Evolutionary conservation across 2,329 filamentous ascomycete species (phyloP).

Genomic region (Coniella vitis): DNA sequence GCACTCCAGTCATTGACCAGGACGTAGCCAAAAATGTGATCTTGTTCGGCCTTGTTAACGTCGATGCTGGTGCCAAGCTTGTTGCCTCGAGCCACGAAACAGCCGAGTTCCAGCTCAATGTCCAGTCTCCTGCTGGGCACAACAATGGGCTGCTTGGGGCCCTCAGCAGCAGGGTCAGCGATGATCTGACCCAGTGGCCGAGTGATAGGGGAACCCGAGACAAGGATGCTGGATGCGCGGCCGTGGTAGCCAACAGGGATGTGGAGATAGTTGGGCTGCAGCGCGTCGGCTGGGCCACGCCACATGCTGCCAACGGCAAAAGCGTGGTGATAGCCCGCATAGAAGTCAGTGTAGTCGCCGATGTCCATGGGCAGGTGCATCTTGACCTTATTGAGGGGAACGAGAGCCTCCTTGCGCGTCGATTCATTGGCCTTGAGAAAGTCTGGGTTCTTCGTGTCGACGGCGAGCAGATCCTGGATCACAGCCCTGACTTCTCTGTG

Average conservation of each 20-base stretch:
- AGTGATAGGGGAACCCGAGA: conserved; percentile 66
- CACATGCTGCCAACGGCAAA: conserved; percentile 63
- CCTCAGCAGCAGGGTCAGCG: conserved; percentile 50
- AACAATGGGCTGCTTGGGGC: conserved; percentile 55
- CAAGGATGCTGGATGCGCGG: conserved; percentile 66
- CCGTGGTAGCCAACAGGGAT: conserved; percentile 79
- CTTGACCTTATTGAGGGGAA: conserved; percentile 52
- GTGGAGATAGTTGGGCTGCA: conserved; percentile 77
- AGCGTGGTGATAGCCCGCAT: conserved; percentile 72
- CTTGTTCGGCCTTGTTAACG: conserved; percentile 54
- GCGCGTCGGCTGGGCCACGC: conserved; percentile 62
- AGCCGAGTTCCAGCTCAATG: conserved; percentile 74
- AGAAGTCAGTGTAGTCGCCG: conserved; percentile 83
- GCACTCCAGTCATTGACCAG: conserved; percentile 86
- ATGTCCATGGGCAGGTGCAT: conserved; percentile 71
- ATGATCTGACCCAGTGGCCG: conserved; percentile 71
- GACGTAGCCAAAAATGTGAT: conserved; percentile 72
- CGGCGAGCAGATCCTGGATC: conserved; percentile 60
- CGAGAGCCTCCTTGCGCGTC: conserved; percentile 50
- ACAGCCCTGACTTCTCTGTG: conserved; percentile 63
- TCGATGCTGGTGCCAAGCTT: conserved; percentile 56
- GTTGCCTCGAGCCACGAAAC: conserved; percentile 62
- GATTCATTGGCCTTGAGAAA: conserved; percentile 55
- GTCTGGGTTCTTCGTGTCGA: conserved; percentile 51
- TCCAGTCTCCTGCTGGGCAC: conserved; percentile 62